A percentile compares a stretch with the other conserved stretches of the same genome.
These are phyloP conservation scores for Coffea humblotiana DNA, from an alignment of 305 asterid species.

Conservation along the genomic window DNA sequence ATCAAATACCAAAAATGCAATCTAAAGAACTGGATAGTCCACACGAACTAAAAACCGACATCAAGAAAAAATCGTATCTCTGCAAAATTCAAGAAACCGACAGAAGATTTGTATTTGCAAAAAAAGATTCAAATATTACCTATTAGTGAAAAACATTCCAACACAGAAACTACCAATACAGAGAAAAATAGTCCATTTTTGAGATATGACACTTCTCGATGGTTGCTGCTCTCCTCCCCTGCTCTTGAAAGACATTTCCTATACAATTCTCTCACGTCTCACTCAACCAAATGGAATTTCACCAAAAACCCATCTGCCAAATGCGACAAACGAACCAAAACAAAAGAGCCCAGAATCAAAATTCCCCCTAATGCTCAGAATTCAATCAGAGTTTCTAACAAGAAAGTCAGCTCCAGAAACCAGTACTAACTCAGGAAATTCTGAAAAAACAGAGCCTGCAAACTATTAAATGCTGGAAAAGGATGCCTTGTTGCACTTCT, in stretches of 20 bases:
- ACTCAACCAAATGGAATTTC: constrained; percentile 15
- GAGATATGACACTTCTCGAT: constrained; percentile 52
- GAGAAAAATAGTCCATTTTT: constrained; percentile 68
- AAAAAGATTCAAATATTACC: constrained; percentile 37
- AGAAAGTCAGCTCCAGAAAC: constrained; percentile 7
- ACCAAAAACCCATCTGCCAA: constrained; percentile 37
- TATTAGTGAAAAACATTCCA: constrained; percentile 75
- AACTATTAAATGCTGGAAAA: constrained; percentile 19
- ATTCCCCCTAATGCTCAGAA: constrained; percentile 21
- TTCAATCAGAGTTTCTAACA: not conserved
- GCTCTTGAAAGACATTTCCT: constrained; percentile 53
- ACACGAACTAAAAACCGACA: not conserved
- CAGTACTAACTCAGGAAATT: constrained; percentile 4
- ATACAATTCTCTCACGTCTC: constrained; percentile 9
- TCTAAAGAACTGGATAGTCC: not conserved
- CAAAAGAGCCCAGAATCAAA: not conserved
- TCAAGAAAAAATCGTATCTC: not conserved
- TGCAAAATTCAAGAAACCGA: not conserved
- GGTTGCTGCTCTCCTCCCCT: constrained; percentile 59
- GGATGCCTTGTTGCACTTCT: constrained; percentile 26
- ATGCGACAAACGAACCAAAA: constrained; percentile 4
- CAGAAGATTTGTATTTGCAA: not conserved
- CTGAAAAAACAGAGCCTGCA: not conserved
- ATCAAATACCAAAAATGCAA: not conserved
- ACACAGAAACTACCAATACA: constrained; percentile 71